Evolutionary conservation across 2,329 filamentous ascomycete genomes (phyloP).

Genomic region (Rasamsonia emersonii): DNA sequence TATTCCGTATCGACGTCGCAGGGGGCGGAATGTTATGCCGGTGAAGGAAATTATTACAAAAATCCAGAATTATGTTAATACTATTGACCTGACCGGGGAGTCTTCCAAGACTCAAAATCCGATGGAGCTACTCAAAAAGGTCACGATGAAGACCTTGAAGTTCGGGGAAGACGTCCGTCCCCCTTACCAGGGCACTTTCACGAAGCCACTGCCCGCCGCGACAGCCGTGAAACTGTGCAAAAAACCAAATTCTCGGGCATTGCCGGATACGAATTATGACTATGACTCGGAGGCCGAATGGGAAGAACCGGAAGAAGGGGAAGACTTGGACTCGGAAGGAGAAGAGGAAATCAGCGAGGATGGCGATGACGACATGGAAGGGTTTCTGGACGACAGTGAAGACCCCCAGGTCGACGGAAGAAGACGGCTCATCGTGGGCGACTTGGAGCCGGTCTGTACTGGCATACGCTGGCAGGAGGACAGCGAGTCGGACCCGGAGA

Average conservation of each 20-base stretch:
- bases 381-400: constrained; percentile 81
- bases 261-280: constrained; percentile 53
- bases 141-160: constrained; percentile 50
- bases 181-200: constrained; percentile 55
- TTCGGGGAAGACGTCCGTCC: constrained; percentile 57
- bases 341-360: constrained; percentile 55
- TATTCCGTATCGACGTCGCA: constrained; percentile 28
- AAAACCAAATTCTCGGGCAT: constrained; percentile 44
- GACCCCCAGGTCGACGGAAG: constrained; percentile 50
- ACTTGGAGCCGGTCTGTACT: constrained; percentile 66
- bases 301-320: constrained; percentile 64
- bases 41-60: constrained; percentile 56
- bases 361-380: constrained; percentile 79
- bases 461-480: constrained; percentile 74
- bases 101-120: constrained; percentile 17
- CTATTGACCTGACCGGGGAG: constrained; percentile 31
- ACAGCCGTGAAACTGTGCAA: constrained; percentile 41
- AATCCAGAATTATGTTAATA: constrained; percentile 39
- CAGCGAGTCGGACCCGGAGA: constrained; percentile 37
- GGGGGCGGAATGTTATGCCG: constrained; percentile 22
- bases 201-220: constrained; percentile 35
- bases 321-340: constrained; percentile 56
- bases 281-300: constrained; percentile 60
- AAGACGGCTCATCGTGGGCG: constrained; percentile 52
- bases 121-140: constrained; percentile 35